Evolutionary conservation across 2,329 filamentous ascomycete species (phyloP), one percentile per base, ranked within the genome.

Genomic region (Diatrype stigma): DNA sequence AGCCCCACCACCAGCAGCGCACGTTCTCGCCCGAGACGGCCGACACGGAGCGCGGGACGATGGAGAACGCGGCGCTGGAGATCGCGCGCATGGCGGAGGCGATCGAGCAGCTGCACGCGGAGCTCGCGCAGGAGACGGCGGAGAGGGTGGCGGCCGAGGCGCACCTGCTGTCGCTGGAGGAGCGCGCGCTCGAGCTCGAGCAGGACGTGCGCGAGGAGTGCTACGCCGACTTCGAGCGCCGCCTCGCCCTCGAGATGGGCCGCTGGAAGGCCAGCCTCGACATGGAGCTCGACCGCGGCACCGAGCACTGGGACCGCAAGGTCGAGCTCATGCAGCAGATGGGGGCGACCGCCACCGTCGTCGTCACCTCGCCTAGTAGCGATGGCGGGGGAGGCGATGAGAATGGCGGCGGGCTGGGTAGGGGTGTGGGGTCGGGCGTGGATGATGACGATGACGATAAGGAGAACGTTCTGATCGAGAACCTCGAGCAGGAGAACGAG

Each of bases 241-340:
- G 84, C 11, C 78, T 96, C 45, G 81, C 84, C 19, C 73, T 85
- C 12, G 91, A 96, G 67, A 82, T 89, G 67, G 79, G 81, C 10
- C 78, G 89, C n/a, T 96, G 90, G 88, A 87, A 93, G 65, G 81
- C 80, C 0, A 87, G 84, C 0, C 81, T 91, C 67, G 87, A 89
- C 17, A 82, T 87, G 5, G 91, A 96, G 66, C 80, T 84, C 54
- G 91, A 95, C 60, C 81, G 84, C 42, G 84, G 85, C 48, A 90
- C 96, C 54, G 89, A 89, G 65, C 90, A 95, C 68, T 81, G 94
- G 64, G 92, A 97, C 67, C 83, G 83, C 58, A 99, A 99, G 72
- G 79, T 96, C 7, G 93, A 90, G 52, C 78, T 90, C 21, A 71
- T 89, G 32, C n/a, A n/a, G n/a, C n/a, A n/a, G n/a, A n/a, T n/a